Percentiles rank a stretch among this genome's conserved stretches.
These are phyloP conservation scores for barley (Hordeum vulgare) DNA, from an alignment of 176 grass and related monocot species.

Conservation along the genomic window MorexV3_pseudomolecules_assembly NC_058518.1:396901093-396901592, in stretches of 20 bases:
- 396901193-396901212: neutral
- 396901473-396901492: neutral
- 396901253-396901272: neutral
- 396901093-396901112: slow-evolving; percentile 37
- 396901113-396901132: slow-evolving; percentile 32
- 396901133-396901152: neutral
- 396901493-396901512: slow-evolving; percentile 39
- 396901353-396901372: slow-evolving; percentile 31
- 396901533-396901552: slow-evolving; percentile 4
- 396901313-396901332: neutral
- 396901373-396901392: slow-evolving; percentile 22
- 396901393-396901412: neutral
- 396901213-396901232: neutral
- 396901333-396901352: slow-evolving; percentile 4
- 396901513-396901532: slow-evolving; percentile 10
- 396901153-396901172: slow-evolving; percentile 8
- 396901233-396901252: neutral
- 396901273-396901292: slow-evolving; percentile 20
- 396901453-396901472: slow-evolving; percentile 28
- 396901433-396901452: slow-evolving; percentile 33
- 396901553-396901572: slow-evolving; percentile 15
- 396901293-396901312: slow-evolving; percentile 38
- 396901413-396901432: neutral
- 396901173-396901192: slow-evolving; percentile 32
- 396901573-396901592: neutral